phyloP scores from a whole-genome alignment of 2,329 filamentous ascomycete species.

The Fusarium marasasianum region DNA sequence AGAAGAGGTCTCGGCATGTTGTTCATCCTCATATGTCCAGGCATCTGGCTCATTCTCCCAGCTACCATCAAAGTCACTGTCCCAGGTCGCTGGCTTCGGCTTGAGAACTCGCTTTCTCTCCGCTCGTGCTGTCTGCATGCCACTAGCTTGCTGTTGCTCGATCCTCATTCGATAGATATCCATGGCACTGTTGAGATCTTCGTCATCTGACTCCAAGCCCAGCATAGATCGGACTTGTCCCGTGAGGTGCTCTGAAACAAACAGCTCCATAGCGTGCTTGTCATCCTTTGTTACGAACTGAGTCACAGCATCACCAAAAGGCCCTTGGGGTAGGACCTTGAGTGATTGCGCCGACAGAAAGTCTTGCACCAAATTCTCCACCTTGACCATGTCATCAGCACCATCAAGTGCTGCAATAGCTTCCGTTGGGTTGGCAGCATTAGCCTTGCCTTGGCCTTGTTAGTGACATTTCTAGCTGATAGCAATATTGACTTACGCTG shows the following conservation, averaged over 20 bases:
- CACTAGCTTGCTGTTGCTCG: constrained; percentile 76
- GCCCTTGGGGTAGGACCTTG: constrained; percentile 90
- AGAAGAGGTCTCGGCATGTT: constrained; percentile 16
- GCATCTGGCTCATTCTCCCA: constrained; percentile 84
- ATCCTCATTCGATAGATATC: constrained; percentile 74
- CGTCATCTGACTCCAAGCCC: constrained; percentile 69
- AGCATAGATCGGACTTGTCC: constrained; percentile 77
- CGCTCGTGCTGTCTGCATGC: constrained; percentile 55
- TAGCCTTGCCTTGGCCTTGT: constrained; percentile 43
- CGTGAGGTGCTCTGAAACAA: constrained; percentile 76
- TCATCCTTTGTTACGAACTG: constrained; percentile 97
- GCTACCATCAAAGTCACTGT: constrained; percentile 85
- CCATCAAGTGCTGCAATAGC: constrained; percentile 64
- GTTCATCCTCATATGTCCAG: constrained; percentile 49
- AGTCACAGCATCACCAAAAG: constrained; percentile 90
- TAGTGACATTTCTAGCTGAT: neutral
- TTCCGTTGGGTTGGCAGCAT: constrained; percentile 67
- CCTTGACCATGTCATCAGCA: constrained; percentile 75
- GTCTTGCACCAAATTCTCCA: constrained; percentile 88
- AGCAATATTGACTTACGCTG: constrained; percentile 39
- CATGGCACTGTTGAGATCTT: constrained; percentile 77
- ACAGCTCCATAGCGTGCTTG: constrained; percentile 87
- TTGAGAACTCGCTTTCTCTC: constrained; percentile 64
- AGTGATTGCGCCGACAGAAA: constrained; percentile 88
- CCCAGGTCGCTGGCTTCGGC: constrained; percentile 83